Evolutionary conservation across 1,139 yeast species (phyloP), one percentile per base, ranked within the genome.

Genomic region (Meyerozyma sp.): DNA sequence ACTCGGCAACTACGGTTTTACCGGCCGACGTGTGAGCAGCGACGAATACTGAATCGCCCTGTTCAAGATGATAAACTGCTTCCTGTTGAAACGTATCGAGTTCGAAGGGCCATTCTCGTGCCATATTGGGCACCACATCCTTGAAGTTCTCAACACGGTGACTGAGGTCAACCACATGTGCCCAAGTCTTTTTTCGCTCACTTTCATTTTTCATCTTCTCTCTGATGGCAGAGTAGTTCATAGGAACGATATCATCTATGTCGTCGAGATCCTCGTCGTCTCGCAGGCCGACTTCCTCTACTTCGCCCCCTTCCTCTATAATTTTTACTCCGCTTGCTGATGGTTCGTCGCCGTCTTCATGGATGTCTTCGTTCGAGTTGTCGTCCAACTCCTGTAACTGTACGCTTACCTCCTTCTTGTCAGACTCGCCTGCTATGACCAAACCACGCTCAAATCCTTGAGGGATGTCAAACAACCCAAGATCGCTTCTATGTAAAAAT

Each of bases 11-110:
- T 6, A 88, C 96, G 0, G 96, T 88, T 58, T 88, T 88, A 63
- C 96, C 96, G 1, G 96, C 96, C 5, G 95, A 88, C 0, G 96
- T 88, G 61, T 93, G 99, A 0, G 99, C 99, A 6, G 98, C 97
- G 3, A 93, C 98, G 63, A 93, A 88, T 2, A 93, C 99, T 1
- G 98, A 90, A 60, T 93, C 98, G 40, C 96, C 96, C 61, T 91
- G 95, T 59, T 93, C 99, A 51, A 93, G 75, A 66, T 93, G 97
- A 51, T 90, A 93, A 1, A 93, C 89, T 0, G 99, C 97, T 58
- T 94, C 97, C 60, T 94, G 91, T 64, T 93, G 99, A 67, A 93
- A 93, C 28, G 90, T 87, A 68, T 93, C 99, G 46, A 93, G 73
- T 52, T 86, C 91, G 57, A 93, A 93, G 0, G 98, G 98, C 84